Conservation (phyloP, 257 asterid species). For the Solanum bulbocastanum region DNA sequence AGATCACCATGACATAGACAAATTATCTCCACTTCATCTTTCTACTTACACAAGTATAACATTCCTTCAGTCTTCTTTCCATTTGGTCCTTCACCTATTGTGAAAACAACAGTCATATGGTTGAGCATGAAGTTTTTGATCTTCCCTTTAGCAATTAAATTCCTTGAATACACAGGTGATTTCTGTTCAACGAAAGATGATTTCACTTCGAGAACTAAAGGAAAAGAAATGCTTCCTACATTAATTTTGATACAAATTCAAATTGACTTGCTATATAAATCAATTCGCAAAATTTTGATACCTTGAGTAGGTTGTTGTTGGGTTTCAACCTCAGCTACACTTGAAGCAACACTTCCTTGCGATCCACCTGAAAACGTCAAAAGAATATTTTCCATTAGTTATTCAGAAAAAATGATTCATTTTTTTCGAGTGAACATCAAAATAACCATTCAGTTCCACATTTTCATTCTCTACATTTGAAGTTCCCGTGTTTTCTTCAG, state of each 20-base stretch:
- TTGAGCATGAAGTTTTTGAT: constrained; percentile 24
- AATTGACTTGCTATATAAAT: no score
- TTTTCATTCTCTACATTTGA: constrained; percentile 11
- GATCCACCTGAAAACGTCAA: constrained; percentile 26
- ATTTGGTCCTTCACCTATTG: constrained; percentile 36
- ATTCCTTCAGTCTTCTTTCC: constrained; percentile 48
- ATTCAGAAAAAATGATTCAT: constrained; percentile 4
- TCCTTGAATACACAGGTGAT: neutral
- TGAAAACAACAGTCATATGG: constrained; percentile 50
- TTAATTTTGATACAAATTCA: neutral
- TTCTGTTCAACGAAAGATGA: neutral
- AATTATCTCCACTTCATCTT: constrained; percentile 57
- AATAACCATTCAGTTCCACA: constrained; percentile 18
- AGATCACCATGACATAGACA: constrained; percentile 76
- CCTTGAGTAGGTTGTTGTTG: constrained; percentile 31
- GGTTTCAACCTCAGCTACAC: constrained; percentile 13
- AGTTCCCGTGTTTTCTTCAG: neutral
- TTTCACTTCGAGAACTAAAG: neutral
- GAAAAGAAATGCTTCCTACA: no score
- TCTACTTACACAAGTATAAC: constrained; percentile 41
- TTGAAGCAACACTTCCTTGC: constrained; percentile 24
- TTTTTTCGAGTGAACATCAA: neutral
- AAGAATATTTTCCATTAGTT: constrained; percentile 32
- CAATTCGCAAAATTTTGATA: neutral
- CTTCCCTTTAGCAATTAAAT: neutral